Conservation (phyloP, 2,329 filamentous ascomycete species). For the Pyrenophora seminiperda region DNA sequence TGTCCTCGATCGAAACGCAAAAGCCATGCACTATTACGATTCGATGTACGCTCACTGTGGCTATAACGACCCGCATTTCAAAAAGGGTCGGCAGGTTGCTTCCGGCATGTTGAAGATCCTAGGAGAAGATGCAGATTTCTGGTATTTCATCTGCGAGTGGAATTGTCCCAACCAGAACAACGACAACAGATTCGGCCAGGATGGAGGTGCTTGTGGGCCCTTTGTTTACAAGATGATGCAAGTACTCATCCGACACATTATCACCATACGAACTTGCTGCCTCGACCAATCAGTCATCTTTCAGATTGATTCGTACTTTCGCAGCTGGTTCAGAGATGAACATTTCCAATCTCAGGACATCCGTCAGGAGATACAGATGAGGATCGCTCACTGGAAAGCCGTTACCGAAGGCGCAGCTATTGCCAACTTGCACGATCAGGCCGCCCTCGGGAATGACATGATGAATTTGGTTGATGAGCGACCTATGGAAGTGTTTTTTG, state of each 20-base stretch:
- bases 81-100: conserved; percentile 1
- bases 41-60: conserved; percentile 11
- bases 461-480: not conserved
- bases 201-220: conserved; percentile 29
- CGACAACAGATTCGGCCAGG: conserved; percentile 17
- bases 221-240: conserved; percentile 26
- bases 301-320: not conserved
- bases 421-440: not conserved
- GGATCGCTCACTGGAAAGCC: conserved; percentile 9
- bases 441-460: not conserved
- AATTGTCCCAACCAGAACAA: conserved; percentile 18
- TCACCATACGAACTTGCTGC: too few relatives aligned
- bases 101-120: conserved; percentile 19
- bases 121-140: conserved; percentile 6
- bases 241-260: conserved; percentile 2
- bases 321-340: not conserved
- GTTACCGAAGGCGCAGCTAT: not conserved
- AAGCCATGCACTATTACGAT: conserved; percentile 28
- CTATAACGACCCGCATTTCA: too few relatives aligned
- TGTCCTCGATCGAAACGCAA: conserved; percentile 15
- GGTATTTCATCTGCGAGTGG: conserved; percentile 1
- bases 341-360: conserved; percentile 11
- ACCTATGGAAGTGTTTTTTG: not conserved
- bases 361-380: conserved; percentile 8
- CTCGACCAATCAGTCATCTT: too few relatives aligned